These are phyloP conservation scores for Ogataea polymorpha DNA, from an alignment of 805 yeast species.

Conservation along the genomic window DNA sequence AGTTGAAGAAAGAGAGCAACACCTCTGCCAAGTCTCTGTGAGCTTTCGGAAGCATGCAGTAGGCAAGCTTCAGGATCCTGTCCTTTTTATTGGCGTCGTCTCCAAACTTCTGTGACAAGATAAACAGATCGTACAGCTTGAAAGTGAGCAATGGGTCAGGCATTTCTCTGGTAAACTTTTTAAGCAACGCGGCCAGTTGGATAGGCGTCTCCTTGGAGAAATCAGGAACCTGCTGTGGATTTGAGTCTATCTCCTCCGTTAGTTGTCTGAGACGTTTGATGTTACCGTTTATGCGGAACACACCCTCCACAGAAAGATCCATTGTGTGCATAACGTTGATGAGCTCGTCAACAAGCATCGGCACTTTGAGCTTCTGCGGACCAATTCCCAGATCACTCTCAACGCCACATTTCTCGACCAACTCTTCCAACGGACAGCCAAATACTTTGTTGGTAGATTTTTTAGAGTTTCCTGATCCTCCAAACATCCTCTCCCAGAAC, in stretches of 20 bases:
- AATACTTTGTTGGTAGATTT: conserved; percentile 49
- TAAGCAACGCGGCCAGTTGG: conserved; percentile 88
- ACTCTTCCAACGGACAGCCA: conserved; percentile 68
- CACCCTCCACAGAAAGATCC: conserved; percentile 95
- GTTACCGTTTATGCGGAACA: conserved; percentile 94
- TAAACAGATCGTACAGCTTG: conserved; percentile 74
- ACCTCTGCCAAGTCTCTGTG: conserved; percentile 88
- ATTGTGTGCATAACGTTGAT: conserved; percentile 79
- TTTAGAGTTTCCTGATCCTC: conserved; percentile 9
- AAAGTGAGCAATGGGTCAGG: conserved; percentile 88
- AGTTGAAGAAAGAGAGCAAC: conserved; percentile 75
- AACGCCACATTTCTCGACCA: conserved; percentile 69
- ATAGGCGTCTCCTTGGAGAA: conserved; percentile 74
- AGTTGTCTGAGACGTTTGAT: conserved; percentile 75
- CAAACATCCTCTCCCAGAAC: conserved; percentile 52
- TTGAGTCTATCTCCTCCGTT: conserved; percentile 67
- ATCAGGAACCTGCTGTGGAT: conserved; percentile 70
- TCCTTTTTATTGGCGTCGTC: conserved; percentile 45
- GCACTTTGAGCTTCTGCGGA: conserved; percentile 74
- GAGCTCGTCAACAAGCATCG: conserved; percentile 82
- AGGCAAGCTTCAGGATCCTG: conserved; percentile 57
- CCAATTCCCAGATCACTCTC: conserved; percentile 86
- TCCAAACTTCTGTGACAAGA: conserved; percentile 54
- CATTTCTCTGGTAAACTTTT: conserved; percentile 85
- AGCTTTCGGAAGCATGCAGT: conserved; percentile 74